Evolutionary conservation across 768 basidiomycete genomes (phyloP).

Genomic region (Porphyrellus cyaneotinctus): DNA sequence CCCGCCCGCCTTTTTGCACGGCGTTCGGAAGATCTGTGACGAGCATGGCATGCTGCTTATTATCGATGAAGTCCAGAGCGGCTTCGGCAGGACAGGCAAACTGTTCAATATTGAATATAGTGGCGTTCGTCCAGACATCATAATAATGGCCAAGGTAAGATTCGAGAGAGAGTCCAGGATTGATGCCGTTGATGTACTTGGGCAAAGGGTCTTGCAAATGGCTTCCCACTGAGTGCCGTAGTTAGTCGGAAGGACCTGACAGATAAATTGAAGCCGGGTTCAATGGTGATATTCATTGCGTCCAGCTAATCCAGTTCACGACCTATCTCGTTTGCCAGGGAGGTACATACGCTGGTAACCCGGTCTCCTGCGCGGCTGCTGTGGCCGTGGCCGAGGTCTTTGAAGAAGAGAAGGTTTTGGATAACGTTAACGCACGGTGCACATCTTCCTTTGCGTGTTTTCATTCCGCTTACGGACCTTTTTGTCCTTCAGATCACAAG

Average conservation of each 20-base stretch:
- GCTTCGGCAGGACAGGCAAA: conserved; percentile 84
- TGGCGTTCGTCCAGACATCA: conserved; percentile 81
- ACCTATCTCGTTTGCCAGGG: conserved; percentile 42
- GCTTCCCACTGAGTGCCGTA: conserved; percentile 89
- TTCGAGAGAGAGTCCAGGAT: not conserved
- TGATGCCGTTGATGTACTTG: conserved; percentile 5
- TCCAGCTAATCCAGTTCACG: not conserved
- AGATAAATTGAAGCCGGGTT: conserved; percentile 73
- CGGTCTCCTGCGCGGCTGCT: conserved; percentile 89
- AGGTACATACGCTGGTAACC: conserved; percentile 90
- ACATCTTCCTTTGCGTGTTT: conserved; percentile 8
- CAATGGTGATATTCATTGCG: conserved; percentile 49
- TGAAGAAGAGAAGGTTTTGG: conserved; percentile 73
- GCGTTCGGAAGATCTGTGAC: conserved; percentile 82
- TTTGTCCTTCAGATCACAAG: conserved; percentile 48
- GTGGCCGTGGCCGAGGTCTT: conserved; percentile 77
- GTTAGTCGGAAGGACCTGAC: conserved; percentile 78
- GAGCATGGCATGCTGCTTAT: conserved; percentile 81
- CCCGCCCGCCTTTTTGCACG: conserved; percentile 72
- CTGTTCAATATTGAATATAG: conserved; percentile 82
- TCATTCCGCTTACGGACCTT: not conserved
- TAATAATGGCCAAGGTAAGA: conserved; percentile 81
- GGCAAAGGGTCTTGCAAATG: conserved; percentile 74
- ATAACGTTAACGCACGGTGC: conserved; percentile 73
- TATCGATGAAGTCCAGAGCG: conserved; percentile 84